These are phyloP conservation scores for Psidium guajava DNA, from an alignment of 345 rosid genomes.

Conservation along the genomic window DNA sequence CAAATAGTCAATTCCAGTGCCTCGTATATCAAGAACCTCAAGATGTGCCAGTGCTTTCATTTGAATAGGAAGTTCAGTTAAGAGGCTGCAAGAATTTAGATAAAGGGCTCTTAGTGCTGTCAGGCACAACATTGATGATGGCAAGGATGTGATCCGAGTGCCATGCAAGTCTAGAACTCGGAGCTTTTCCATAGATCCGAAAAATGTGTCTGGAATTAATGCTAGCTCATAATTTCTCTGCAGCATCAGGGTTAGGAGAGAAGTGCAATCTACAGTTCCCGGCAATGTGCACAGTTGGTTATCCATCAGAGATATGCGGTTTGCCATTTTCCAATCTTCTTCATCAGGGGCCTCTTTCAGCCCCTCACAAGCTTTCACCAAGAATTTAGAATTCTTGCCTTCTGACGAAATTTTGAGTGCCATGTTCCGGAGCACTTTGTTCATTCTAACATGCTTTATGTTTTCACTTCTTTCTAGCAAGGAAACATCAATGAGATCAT, in stretches of 20 bases:
- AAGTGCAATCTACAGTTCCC: not conserved
- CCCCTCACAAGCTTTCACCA: not conserved
- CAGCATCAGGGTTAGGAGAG: conserved; percentile 7
- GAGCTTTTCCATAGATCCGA: conserved; percentile 14
- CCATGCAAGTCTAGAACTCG: conserved; percentile 12
- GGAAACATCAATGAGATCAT: conserved; percentile 4
- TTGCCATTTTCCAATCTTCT: conserved; percentile 7
- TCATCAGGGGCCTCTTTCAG: not conserved
- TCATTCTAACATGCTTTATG: conserved; percentile 5
- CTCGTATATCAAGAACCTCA: conserved; percentile 20
- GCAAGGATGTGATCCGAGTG: conserved; percentile 7
- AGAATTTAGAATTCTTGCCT: not conserved
- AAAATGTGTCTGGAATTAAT: conserved; percentile 3
- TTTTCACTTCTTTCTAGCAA: conserved; percentile 9
- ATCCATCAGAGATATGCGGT: conserved; percentile 13
- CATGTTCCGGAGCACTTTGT: conserved; percentile 6
- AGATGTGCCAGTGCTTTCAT: not conserved
- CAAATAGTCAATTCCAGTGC: conserved; percentile 2
- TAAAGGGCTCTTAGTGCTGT: conserved; percentile 11
- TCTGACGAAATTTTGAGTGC: conserved; percentile 8
- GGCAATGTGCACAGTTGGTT: conserved; percentile 10
- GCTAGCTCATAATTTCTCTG: conserved; percentile 4
- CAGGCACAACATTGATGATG: conserved; percentile 5
- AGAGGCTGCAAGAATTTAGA: conserved; percentile 10
- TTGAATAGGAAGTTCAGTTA: conserved; percentile 8